Evolutionary conservation across 495 filamentous ascomycete genomes (phyloP), one percentile per base, ranked within the genome.

Genomic region (Talaromyces liani): DNA sequence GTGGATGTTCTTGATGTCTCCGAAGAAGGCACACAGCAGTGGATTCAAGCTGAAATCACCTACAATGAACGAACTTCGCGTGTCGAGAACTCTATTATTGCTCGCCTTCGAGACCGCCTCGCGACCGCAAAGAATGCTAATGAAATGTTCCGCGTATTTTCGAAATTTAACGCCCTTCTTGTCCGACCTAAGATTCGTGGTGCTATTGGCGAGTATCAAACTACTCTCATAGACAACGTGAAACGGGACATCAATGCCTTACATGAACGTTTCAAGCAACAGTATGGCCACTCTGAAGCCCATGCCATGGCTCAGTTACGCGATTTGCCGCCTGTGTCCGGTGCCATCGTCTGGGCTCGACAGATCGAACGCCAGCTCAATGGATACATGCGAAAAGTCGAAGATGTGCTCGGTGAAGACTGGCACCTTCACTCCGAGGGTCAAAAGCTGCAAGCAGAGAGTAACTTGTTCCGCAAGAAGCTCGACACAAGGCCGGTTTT

Each of bases 61-160:
- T 99, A 99, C 77, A 98, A 97, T 67, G 95, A 98, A 70, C 88
- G 94, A 20, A 98, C 94, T 27, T 91, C 94, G 14, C 84, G 94
- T 18, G 94, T 99, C 7, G 94, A 99, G 72, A 99, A 98, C 71
- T 97, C 95, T 10, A 99, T 99, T 72, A 99, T 99, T 72, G 92
- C 94, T 62, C 86, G 93, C 39, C 78, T 99, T 9, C 84, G 95
- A 68, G 94, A 99, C 75, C 89, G 94, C 49, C 80, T 99, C 59
- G 94, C 93, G 2, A 97, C 91, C 3, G 92, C 94, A 12, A 98
- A 93, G 80, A 93, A 88, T 60, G 94, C 94, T 22, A 98, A 95
- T 71, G 94, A 98, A 72, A 99, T 98, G 94, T 99, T 99, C 73
- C 90, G 95, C 41, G 94, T 99, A 55, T 98, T 98, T 72, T 99